Conservation (phyloP, 768 basidiomycete genomes). For the Tylopilus plumbeoviolaceoides region DNA sequence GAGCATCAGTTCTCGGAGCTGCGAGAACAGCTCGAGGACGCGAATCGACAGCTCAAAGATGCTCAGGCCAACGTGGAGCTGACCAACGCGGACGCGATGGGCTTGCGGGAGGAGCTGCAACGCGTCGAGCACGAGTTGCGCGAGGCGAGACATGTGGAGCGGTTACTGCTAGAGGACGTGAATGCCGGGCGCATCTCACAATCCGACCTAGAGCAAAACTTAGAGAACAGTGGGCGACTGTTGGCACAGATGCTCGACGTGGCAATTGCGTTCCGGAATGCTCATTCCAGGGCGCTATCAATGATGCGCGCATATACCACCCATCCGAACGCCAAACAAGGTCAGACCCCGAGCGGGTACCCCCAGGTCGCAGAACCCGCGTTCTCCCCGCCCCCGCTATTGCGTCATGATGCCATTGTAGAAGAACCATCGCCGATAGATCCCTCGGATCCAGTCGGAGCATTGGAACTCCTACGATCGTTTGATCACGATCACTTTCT, state of each 20-base stretch:
- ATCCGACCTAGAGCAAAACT: constrained; percentile 59
- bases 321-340: constrained; percentile 50
- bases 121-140: constrained; percentile 66
- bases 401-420: constrained; percentile 47
- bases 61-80: constrained; percentile 58
- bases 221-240: constrained; percentile 64
- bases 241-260: constrained; percentile 81
- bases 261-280: constrained; percentile 70
- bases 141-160: constrained; percentile 63
- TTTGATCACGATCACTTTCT: constrained; percentile 86
- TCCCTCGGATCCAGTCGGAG: constrained; percentile 66
- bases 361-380: constrained; percentile 44
- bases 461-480: constrained; percentile 63
- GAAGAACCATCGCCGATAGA: constrained; percentile 73
- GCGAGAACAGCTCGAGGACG: constrained; percentile 55
- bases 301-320: constrained; percentile 53
- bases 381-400: constrained; percentile 42
- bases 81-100: constrained; percentile 60
- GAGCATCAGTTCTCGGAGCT: constrained; percentile 84
- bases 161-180: constrained; percentile 69
- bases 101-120: constrained; percentile 70
- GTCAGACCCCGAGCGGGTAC: constrained; percentile 26
- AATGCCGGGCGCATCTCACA: constrained; percentile 65
- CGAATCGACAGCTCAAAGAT: constrained; percentile 61
- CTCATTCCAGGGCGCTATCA: constrained; percentile 69